Conservation (phyloP, 805 yeast genomes). For the Lachancea sp. region DNA sequence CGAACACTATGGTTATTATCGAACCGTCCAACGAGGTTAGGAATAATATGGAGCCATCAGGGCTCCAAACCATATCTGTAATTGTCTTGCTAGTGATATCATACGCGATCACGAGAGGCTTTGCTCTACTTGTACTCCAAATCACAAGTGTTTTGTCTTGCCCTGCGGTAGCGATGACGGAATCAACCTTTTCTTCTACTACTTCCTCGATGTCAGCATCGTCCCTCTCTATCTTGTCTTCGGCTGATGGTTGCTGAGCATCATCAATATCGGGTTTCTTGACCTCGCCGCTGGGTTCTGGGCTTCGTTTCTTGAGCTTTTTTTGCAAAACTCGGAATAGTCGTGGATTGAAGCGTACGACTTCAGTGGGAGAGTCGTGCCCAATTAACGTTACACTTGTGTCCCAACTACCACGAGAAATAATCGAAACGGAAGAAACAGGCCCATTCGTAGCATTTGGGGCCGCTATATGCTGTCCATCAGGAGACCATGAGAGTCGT, state of each 20-base stretch:
- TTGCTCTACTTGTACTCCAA: conserved; percentile 74
- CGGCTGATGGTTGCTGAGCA: not conserved
- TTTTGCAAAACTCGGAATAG: conserved; percentile 34
- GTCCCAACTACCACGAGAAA: conserved; percentile 76
- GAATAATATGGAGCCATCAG: conserved; percentile 68
- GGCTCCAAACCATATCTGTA: conserved; percentile 86
- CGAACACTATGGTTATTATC: conserved; percentile 62
- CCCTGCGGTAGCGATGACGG: conserved; percentile 91
- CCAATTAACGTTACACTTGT: conserved; percentile 70
- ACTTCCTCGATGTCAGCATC: not conserved
- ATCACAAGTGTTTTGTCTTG: conserved; percentile 84
- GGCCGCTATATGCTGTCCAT: conserved; percentile 79
- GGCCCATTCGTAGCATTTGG: conserved; percentile 86
- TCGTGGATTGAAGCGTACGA: conserved; percentile 67
- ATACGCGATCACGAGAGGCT: conserved; percentile 74
- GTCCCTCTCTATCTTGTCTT: not conserved
- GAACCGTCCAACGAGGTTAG: conserved; percentile 82
- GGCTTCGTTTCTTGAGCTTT: conserved; percentile 7
- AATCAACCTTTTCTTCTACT: conserved; percentile 34
- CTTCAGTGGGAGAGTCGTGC: conserved; percentile 82
- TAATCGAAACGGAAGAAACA: conserved; percentile 63
- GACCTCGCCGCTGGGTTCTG: not conserved
- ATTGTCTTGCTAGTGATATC: conserved; percentile 73
- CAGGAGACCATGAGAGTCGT: conserved; percentile 85
- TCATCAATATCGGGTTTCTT: not conserved